Conservation (phyloP, 2,329 filamentous ascomycete genomes). For the Colletotrichum spaethianum region DNA sequence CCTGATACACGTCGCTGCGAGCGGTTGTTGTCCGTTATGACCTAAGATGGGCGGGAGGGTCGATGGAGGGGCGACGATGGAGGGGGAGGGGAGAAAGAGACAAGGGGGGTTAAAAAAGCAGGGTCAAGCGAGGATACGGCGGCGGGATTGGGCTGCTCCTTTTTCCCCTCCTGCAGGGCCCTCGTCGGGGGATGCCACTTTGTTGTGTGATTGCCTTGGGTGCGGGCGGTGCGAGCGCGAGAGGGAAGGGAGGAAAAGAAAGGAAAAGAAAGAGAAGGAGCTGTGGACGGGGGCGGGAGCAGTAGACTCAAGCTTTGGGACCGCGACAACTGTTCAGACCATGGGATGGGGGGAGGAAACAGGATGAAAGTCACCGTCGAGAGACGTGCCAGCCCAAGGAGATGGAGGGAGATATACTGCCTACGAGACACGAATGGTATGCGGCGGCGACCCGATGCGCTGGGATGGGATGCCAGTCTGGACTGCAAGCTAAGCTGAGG, state of each 20-base stretch:
- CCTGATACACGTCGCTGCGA: not conserved
- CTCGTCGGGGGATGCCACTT: conserved; percentile 18
- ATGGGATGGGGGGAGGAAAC: not conserved
- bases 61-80: conserved; percentile 33
- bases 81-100: conserved; percentile 18
- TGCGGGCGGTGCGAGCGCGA: not conserved
- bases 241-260: not conserved
- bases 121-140: conserved; percentile 33
- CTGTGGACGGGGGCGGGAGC: not conserved
- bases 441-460: not conserved
- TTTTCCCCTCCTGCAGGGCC: conserved; percentile 33
- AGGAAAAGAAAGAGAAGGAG: not conserved
- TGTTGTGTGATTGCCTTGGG: not conserved
- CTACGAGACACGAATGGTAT: not conserved
- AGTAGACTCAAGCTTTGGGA: not conserved
- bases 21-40: conserved; percentile 19
- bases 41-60: conserved; percentile 22
- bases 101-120: conserved; percentile 27
- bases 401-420: conserved; percentile 14
- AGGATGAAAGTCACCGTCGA: not conserved
- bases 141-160: conserved; percentile 27
- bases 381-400: conserved; percentile 1
- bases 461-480: conserved; percentile 24
- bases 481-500: not conserved
- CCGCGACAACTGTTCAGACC: not conserved